Percentiles rank a stretch among this genome's conserved stretches.
These are phyloP conservation scores for Rosa multiflora DNA, from an alignment of 306 rosid genomes.

Conservation along the genomic window DNA sequence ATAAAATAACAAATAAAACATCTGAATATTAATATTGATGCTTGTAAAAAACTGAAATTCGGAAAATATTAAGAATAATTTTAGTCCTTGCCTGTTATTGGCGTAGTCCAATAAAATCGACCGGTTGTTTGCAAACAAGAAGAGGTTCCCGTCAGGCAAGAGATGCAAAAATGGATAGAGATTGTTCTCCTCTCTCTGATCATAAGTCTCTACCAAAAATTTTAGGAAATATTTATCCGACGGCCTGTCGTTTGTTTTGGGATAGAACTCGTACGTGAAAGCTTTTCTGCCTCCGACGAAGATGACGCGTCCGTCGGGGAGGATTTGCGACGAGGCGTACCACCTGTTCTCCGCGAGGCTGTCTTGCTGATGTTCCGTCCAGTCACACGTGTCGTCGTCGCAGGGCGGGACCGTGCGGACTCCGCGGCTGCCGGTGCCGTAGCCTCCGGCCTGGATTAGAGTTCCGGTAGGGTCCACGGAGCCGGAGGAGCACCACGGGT, in stretches of 20 bases:
- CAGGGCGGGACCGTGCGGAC: conserved; percentile 50
- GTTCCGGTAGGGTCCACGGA: conserved; percentile 45
- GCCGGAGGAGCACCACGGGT: conserved; percentile 90
- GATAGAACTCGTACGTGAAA: conserved; percentile 65
- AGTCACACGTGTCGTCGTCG: conserved; percentile 43
- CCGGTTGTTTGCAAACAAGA: conserved; percentile 65
- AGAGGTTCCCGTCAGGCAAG: conserved; percentile 63
- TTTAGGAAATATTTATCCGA: conserved; percentile 11
- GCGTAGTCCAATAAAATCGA: conserved; percentile 53
- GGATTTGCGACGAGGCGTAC: conserved; percentile 71
- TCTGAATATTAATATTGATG: no score
- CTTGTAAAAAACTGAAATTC: no score
- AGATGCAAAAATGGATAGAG: conserved; percentile 83
- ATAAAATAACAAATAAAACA: no score
- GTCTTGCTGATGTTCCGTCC: conserved; percentile 35
- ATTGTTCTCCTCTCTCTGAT: conserved; percentile 60
- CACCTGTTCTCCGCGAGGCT: conserved; percentile 39
- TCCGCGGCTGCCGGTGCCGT: conserved; percentile 41
- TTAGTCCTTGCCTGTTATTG: neutral
- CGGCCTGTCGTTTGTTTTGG: conserved; percentile 24
- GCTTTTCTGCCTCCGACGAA: conserved; percentile 53
- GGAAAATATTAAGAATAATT: no score
- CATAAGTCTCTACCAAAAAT: conserved; percentile 54
- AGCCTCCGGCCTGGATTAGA: conserved; percentile 73
- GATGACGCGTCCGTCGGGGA: conserved; percentile 56